These are phyloP conservation scores for Talaromyces rugulosus DNA, from an alignment of 2,329 filamentous ascomycete species.

Conservation along the genomic window DNA sequence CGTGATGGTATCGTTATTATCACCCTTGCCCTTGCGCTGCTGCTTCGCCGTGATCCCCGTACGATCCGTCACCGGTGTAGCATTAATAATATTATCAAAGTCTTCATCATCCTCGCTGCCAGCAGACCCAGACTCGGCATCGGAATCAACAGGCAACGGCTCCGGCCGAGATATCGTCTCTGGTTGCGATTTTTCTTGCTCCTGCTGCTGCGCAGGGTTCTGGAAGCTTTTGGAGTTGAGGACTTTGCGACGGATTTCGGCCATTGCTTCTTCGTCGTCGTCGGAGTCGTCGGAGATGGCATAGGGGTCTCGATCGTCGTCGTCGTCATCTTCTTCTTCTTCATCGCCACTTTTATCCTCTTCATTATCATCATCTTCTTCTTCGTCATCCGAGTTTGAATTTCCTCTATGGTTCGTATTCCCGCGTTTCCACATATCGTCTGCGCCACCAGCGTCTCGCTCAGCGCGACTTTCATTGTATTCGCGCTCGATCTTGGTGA, in stretches of 20 bases:
- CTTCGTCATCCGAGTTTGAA: constrained; percentile 51
- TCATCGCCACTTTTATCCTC: constrained; percentile 44
- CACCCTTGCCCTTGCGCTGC: constrained; percentile 45
- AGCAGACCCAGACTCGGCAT: constrained; percentile 69
- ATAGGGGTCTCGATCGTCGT: constrained; percentile 59
- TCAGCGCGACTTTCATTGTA: constrained; percentile 74
- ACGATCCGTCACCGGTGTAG: constrained; percentile 81
- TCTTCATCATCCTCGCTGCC: constrained; percentile 58
- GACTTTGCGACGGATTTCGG: constrained; percentile 83
- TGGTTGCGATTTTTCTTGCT: constrained; percentile 47
- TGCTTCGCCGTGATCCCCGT: constrained; percentile 67
- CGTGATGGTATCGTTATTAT: constrained; percentile 37
- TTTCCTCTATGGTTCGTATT: constrained; percentile 70
- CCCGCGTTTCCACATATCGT: constrained; percentile 85
- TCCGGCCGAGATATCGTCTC: constrained; percentile 61
- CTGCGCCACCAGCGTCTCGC: constrained; percentile 49
- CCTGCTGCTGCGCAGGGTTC: constrained; percentile 45
- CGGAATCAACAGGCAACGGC: constrained; percentile 54
- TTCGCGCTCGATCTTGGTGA: constrained; percentile 83
- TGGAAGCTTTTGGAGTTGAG: constrained; percentile 85
- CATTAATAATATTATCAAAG: constrained; percentile 90
- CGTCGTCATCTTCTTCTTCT: constrained; percentile 34
- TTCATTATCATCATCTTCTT: constrained; percentile 40
- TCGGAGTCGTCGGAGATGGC: constrained; percentile 74
- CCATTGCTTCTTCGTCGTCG: constrained; percentile 89